Evolutionary conservation across 139 green algal genomes (phyloP), one percentile per base, ranked within the genome.

Genomic region (Chlamydomonas incerta): DNA sequence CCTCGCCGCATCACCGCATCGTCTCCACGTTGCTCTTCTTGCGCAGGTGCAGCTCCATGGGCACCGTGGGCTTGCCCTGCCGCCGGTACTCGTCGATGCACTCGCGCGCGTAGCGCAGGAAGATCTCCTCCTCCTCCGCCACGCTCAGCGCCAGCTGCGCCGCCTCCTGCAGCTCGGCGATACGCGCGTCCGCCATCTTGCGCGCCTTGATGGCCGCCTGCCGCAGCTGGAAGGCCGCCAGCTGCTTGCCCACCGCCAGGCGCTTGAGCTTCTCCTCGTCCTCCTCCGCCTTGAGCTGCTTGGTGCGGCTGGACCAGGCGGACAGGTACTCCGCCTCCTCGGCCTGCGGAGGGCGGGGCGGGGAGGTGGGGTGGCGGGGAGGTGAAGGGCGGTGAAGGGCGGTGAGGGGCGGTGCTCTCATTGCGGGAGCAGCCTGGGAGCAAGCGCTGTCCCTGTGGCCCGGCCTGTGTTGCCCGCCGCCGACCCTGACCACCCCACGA

Each of bases 21-120:
- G 66, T 88, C 68, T 88, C 77, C 18, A 89, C n/a, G 18, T 72
- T 83, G 33, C 72, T 68, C 75, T 89, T 89, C 65, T 88, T 88
- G 55, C 79, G 80, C 63, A 93, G 46, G 62, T 88, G 69, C 47
- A 93, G 71, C 81, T 93, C 58, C 90, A 95, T 92, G 33, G 92
- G 92, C 72, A 82, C 80, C 20, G 87, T 93, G 65, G 83, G 72
- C 81, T 95, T 95, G 52, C 88, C 88, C 77, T 90, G 88, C 28
- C 77, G 73, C 58, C 62, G 52, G 90, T 93, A 95, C 90, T 95
- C 92, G 21, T 90, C 86, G 72, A 95, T 92, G 74, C 85, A 92
- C 66, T 91, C 92, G 20, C n/a, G 52, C 8, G 90, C 90, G 82
- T 95, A 95, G 65, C 90, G 74, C 63, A 89, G 41, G 82, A 94